A percentile compares a stretch with the other conserved stretches of the same genome.
phyloP scores from a whole-genome alignment of 2,329 filamentous ascomycete species.

The Cadophora sp. region DNA sequence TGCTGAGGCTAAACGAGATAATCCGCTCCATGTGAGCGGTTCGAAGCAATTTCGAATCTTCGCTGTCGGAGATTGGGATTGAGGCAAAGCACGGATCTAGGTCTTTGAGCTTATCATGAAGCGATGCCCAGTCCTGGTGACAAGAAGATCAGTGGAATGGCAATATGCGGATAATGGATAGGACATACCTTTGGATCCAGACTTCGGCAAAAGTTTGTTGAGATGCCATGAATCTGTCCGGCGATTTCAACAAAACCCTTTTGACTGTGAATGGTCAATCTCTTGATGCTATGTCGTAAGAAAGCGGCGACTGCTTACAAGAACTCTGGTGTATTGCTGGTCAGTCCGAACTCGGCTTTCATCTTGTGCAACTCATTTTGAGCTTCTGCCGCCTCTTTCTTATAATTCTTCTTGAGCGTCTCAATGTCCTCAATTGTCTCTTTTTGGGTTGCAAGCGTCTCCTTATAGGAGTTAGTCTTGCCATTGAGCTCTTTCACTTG shows the following conservation, averaged over 20 bases:
- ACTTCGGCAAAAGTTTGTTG: not conserved
- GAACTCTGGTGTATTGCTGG: not conserved
- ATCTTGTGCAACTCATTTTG: not conserved
- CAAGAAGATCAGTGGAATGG: no score
- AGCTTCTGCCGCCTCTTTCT: not conserved
- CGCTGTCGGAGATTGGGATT: not conserved
- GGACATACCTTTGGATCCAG: not conserved
- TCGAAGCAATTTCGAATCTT: not conserved
- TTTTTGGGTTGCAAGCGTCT: not conserved
- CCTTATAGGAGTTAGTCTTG: not conserved
- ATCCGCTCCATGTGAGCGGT: not conserved
- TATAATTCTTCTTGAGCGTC: not conserved
- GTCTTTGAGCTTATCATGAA: not conserved
- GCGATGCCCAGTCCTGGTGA: not conserved
- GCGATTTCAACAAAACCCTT: not conserved
- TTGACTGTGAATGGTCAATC: not conserved
- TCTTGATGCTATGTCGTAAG: no score
- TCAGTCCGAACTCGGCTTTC: slow-evolving; percentile 3
- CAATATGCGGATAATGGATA: no score
- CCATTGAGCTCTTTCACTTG: not conserved
- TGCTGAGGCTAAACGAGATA: not conserved
- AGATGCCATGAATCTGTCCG: not conserved
- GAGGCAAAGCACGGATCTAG: not conserved
- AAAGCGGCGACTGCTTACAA: not conserved
- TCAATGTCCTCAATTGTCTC: not conserved